Percentiles rank a stretch among this genome's conserved stretches.
Conservation (phyloP, 169 alveolate genomes). For the Perkinsus marinus region DNA sequence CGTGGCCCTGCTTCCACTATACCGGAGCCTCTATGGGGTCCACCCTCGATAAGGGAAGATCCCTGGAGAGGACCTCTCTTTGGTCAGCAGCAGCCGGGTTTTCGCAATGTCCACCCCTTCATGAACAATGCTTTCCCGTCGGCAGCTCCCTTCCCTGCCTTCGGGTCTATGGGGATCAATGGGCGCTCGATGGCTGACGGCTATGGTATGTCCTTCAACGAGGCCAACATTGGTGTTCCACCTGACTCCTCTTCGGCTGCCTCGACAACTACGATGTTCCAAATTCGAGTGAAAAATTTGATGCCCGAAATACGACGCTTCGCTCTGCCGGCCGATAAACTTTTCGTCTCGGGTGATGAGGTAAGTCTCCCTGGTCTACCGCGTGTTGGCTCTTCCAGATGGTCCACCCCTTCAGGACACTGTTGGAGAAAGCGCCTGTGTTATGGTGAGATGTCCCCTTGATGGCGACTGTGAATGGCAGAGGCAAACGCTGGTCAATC, state of each 20-base stretch:
- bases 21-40: background rate
- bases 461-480: background rate
- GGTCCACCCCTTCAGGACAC: background rate
- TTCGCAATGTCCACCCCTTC: background rate
- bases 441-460: background rate
- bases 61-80: background rate
- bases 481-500: background rate
- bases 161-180: too few species aligned
- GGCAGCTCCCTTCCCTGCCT: too few species aligned
- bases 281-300: background rate
- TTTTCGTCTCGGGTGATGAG: background rate
- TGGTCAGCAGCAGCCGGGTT: background rate
- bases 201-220: too few species aligned
- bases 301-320: background rate
- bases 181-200: too few species aligned
- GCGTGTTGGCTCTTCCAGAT: too few species aligned
- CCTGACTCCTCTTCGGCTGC: background rate
- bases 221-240: too few species aligned
- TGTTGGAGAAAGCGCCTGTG: background rate
- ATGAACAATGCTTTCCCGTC: background rate
- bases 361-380: background rate
- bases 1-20: background rate
- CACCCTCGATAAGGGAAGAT: background rate
- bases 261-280: background rate
- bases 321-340: background rate